Evolutionary conservation across 352 stramenopile genomes (phyloP).

Genomic region (Saprolegnia parasitica): DNA sequence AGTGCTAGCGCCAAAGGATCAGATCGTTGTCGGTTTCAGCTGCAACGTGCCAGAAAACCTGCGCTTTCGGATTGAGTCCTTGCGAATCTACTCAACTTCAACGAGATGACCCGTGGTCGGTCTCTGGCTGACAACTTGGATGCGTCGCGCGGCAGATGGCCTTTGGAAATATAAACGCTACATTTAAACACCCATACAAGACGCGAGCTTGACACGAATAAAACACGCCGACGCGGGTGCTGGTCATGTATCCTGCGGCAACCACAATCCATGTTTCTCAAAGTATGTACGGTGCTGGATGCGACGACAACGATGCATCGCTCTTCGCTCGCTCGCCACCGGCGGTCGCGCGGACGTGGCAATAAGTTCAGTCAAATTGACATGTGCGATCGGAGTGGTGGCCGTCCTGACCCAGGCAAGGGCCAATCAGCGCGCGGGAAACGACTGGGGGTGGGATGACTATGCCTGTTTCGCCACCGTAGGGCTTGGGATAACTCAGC

Average conservation of each 20-base stretch:
- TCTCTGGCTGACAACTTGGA: conserved; percentile 15
- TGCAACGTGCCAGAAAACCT: no score
- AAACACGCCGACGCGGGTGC: no score
- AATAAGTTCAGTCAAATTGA: conserved; percentile 23
- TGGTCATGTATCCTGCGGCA: no score
- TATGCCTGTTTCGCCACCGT: not conserved
- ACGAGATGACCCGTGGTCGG: not conserved
- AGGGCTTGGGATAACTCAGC: conserved; percentile 16
- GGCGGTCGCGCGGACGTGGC: not conserved
- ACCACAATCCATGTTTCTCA: not conserved
- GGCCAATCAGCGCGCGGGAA: not conserved
- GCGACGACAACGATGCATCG: no score
- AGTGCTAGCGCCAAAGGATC: no score
- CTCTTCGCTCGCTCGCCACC: no score
- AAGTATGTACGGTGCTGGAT: not conserved
- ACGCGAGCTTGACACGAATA: not conserved
- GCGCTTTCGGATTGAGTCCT: no score
- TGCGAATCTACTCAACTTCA: conserved; percentile 12
- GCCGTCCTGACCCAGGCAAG: not conserved
- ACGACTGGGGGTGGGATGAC: conserved; percentile 12
- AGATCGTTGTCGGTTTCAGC: no score
- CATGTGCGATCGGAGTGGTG: not conserved
- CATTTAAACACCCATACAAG: no score
- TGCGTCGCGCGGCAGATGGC: not conserved
- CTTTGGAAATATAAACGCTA: not conserved